Evolutionary conservation across 2,329 filamentous ascomycete species (phyloP).

Genomic region (Fusarium sambucinum): DNA sequence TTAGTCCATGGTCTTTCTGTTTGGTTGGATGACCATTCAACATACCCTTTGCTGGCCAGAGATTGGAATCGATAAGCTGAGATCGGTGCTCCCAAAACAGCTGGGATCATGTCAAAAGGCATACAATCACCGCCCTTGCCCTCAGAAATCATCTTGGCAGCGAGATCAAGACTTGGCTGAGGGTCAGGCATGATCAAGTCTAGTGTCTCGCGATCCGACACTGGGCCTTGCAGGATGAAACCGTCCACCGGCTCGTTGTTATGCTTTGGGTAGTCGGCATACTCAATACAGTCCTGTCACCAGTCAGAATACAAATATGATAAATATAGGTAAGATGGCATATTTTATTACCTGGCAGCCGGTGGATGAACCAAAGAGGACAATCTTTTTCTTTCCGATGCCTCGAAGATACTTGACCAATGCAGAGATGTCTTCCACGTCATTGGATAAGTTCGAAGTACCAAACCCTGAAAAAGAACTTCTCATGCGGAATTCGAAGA

Average conservation of each 20-base stretch:
- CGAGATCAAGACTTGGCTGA: constrained; percentile 60
- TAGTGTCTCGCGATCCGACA: constrained; percentile 79
- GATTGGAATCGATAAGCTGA: constrained; percentile 67
- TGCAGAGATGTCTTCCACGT: constrained; percentile 66
- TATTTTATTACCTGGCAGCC: constrained; percentile 62
- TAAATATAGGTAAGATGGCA: not conserved
- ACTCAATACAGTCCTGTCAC: constrained; percentile 67
- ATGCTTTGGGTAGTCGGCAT: constrained; percentile 59
- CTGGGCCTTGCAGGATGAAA: constrained; percentile 82
- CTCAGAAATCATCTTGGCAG: constrained; percentile 66
- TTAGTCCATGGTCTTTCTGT: constrained; percentile 12
- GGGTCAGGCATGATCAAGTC: constrained; percentile 60
- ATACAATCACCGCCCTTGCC: constrained; percentile 69
- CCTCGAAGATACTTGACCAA: constrained; percentile 66
- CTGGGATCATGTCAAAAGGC: constrained; percentile 59
- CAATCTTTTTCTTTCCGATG: constrained; percentile 63
- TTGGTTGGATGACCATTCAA: constrained; percentile 9
- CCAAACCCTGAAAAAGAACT: constrained; percentile 68
- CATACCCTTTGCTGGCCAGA: constrained; percentile 64
- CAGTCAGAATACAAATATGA: constrained; percentile 2
- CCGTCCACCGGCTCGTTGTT: constrained; percentile 72
- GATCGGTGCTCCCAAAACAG: constrained; percentile 59
- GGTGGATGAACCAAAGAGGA: constrained; percentile 70
- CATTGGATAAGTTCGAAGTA: constrained; percentile 62
- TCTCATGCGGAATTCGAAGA: constrained; percentile 68